Percentiles rank a stretch among this genome's conserved stretches.
Conservation (phyloP, 768 basidiomycete genomes). For the Auricularia sp. region DNA sequence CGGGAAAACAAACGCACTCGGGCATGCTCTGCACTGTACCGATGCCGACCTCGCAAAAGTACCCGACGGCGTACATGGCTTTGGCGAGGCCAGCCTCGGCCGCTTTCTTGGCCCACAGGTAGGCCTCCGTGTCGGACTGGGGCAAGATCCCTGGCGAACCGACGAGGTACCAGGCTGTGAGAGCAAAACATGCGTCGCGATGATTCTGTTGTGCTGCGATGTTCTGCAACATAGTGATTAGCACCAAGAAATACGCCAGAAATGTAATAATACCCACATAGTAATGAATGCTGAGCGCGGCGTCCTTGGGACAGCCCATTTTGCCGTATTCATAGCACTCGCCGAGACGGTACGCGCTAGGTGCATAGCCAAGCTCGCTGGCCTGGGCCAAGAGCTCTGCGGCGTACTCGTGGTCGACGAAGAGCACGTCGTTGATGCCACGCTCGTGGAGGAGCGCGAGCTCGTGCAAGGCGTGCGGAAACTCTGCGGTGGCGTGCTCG, state of each 20-base stretch:
- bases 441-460: constrained; percentile 87
- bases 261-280: constrained; percentile 58
- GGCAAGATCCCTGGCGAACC: constrained; percentile 96
- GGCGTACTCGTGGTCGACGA: constrained; percentile 93
- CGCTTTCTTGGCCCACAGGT: constrained; percentile 92
- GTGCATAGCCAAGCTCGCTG: constrained; percentile 90
- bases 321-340: constrained; percentile 99
- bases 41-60: constrained; percentile 94
- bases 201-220: constrained; percentile 97
- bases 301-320: constrained; percentile 95
- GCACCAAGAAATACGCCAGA: constrained; percentile 2
- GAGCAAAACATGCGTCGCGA: constrained; percentile 92
- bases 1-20: constrained; percentile 40
- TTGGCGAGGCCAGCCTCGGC: constrained; percentile 87
- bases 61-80: constrained; percentile 96
- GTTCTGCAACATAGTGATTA: constrained; percentile 44
- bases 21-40: constrained; percentile 57
- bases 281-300: constrained; percentile 96
- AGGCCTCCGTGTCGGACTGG: constrained; percentile 97
- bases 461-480: constrained; percentile 94
- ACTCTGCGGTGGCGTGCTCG: constrained; percentile 88
- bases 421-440: constrained; percentile 97
- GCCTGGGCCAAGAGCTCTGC: constrained; percentile 92
- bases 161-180: constrained; percentile 98
- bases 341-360: constrained; percentile 88